Evolutionary conservation across 805 yeast species (phyloP), one percentile per base, ranked within the genome.

Genomic region (Schwanniomyces pseudopolymorphus): DNA sequence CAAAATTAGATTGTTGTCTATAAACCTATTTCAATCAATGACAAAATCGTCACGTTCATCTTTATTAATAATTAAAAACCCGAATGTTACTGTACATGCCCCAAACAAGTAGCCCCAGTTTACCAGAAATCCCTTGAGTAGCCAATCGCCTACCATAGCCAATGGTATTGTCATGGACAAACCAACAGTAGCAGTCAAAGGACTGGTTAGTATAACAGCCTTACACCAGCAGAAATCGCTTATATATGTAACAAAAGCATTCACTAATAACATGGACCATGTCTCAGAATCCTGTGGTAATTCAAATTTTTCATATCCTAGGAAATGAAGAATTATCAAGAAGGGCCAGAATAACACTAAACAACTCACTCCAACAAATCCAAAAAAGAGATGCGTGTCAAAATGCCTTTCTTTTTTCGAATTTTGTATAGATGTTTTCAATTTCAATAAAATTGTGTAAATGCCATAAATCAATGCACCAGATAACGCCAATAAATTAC

Each of bases 221-320:
- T 89, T 82, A 27, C 96, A 96, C 99, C 99, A 94, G 58, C 95
- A 83, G 56, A 85, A 90, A 63, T 94, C 99, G 33, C 96, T 85
- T 13, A 91, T 66, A 54, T 94, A 85, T 0, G 97, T 89, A 36
- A 89, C 82, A 28, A 80, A 58, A 48, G 91, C 87, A 63, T 94
- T 94, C 40, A 81, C 50, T 0, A 77, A 42, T 19, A 42, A 31
- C 24, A 48, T 40, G 0, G 66, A 47, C 58, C 83, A 69, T 3
- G 85, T 80, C 33, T 72, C 70, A 0, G 68, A 51, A 1, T 78
- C 65, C 0, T 75, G 71, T 1, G 98, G 98, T 38, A 85, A 57
- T 56, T 81, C 90, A 50, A 94, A 84, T 7, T 63, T 66, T 64
- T 94, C 99, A 46, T 81, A 64, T 1, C 85, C 86, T 0, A 76